Evolutionary conservation across 257 asterid species (phyloP).

Genomic region (Solanum ahanhuiri): DNA sequence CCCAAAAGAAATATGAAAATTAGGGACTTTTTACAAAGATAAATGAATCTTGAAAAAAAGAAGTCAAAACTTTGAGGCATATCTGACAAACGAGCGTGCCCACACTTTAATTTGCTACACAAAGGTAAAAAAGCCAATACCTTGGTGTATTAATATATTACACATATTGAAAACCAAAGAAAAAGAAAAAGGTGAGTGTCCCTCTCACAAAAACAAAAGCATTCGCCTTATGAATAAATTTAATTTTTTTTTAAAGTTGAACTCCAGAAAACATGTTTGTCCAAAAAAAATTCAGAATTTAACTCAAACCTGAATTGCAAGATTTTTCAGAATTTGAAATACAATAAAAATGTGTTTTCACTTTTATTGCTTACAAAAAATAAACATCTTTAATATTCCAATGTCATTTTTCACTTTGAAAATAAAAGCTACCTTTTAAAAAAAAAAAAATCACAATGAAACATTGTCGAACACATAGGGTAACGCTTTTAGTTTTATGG

Average conservation of each 20-base stretch:
- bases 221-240: not conserved
- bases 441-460: too few relatives aligned
- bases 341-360: too few relatives aligned
- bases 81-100: constrained; percentile 15
- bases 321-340: too few relatives aligned
- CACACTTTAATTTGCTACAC: constrained; percentile 1
- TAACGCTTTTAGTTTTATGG: too few relatives aligned
- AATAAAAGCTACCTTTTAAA: too few relatives aligned
- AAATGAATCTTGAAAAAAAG: constrained; percentile 10
- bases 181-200: not conserved
- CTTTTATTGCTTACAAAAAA: not conserved
- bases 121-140: not conserved
- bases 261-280: too few relatives aligned
- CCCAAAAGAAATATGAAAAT: not conserved
- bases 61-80: constrained; percentile 27
- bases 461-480: too few relatives aligned
- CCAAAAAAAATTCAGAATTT: too few relatives aligned
- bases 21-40: not conserved
- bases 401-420: too few relatives aligned
- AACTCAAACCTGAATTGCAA: not conserved
- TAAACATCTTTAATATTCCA: not conserved
- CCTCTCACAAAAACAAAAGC: constrained; percentile 1
- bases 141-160: not conserved
- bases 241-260: too few relatives aligned
- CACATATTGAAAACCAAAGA: not conserved